Evolutionary conservation across 1,284 basidiomycete species (phyloP).

Genomic region (Termitomyces sp.): DNA sequence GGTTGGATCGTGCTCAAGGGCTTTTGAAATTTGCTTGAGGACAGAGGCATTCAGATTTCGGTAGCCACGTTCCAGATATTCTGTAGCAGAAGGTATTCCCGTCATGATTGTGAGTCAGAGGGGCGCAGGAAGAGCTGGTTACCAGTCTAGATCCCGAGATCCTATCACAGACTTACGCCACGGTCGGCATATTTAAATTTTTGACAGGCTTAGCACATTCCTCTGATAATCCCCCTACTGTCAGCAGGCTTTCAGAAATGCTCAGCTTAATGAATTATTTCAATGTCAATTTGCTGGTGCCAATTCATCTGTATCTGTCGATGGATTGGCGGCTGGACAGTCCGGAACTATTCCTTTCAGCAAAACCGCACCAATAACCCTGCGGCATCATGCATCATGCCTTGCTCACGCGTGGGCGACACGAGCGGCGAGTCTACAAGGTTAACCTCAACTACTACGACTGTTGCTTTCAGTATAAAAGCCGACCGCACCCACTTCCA

Average conservation of each 20-base stretch:
- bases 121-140: too few species aligned
- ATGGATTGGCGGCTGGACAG: conserved; percentile 31
- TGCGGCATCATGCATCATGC: conserved; percentile 40
- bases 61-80: neutral
- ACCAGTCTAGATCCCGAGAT: conserved; percentile 43
- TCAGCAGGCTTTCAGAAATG: conserved; percentile 36
- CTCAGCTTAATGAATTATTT: conserved; percentile 39
- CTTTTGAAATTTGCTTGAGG: neutral
- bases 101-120: too few species aligned
- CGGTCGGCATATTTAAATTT: conserved; percentile 19
- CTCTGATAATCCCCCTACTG: conserved; percentile 30
- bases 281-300: conserved; percentile 43
- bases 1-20: neutral
- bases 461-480: neutral
- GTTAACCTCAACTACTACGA: conserved; percentile 4
- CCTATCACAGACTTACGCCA: conserved; percentile 45
- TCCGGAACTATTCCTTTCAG: conserved; percentile 39
- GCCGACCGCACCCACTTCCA: neutral
- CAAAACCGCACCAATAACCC: conserved; percentile 28
- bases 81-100: too few species aligned
- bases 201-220: neutral
- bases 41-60: neutral
- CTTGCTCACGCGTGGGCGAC: conserved; percentile 33
- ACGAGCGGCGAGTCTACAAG: conserved; percentile 12
- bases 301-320: conserved; percentile 33